A percentile compares a stretch with the other conserved stretches of the same genome.
phyloP scores from a whole-genome alignment of 2,329 filamentous ascomycete genomes.

The Fusarium irregulare region DNA sequence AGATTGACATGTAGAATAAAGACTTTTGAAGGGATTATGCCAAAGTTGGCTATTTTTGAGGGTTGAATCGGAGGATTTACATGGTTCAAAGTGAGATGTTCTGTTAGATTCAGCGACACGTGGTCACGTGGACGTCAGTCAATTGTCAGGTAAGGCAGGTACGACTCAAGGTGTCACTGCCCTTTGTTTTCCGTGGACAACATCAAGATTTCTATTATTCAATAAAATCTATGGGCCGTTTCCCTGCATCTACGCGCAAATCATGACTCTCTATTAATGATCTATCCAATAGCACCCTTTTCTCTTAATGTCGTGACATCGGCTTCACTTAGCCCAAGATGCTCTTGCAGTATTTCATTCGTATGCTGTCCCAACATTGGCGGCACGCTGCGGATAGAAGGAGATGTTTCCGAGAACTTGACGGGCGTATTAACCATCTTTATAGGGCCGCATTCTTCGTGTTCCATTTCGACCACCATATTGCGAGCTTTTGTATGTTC shows the following conservation, averaged over 20 bases:
- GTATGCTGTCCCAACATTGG: constrained; percentile 91
- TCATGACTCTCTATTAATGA: neutral
- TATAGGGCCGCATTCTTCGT: constrained; percentile 83
- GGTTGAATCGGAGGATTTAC: constrained; percentile 19
- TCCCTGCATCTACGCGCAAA: neutral
- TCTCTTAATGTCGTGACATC: constrained; percentile 72
- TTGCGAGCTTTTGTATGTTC: constrained; percentile 84
- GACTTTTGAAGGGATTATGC: neutral
- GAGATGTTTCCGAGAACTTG: constrained; percentile 88
- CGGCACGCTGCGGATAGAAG: constrained; percentile 80
- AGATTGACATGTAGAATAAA: neutral
- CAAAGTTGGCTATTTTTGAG: constrained; percentile 11
- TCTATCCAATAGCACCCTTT: constrained; percentile 73
- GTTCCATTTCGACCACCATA: constrained; percentile 91
- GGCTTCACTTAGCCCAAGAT: constrained; percentile 69
- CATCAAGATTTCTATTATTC: neutral
- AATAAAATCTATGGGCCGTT: neutral
- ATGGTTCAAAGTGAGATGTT: constrained; percentile 28
- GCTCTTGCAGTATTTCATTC: constrained; percentile 74
- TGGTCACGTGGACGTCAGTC: constrained; percentile 29
- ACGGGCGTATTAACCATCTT: constrained; percentile 94
- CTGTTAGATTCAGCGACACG: constrained; percentile 19
- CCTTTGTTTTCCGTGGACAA: constrained; percentile 1
- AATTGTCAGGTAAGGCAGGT: neutral
- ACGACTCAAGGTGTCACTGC: neutral